Conservation (phyloP, 164 flowering plant genomes). For the Kalanchoe fedtschenkoi region DNA sequence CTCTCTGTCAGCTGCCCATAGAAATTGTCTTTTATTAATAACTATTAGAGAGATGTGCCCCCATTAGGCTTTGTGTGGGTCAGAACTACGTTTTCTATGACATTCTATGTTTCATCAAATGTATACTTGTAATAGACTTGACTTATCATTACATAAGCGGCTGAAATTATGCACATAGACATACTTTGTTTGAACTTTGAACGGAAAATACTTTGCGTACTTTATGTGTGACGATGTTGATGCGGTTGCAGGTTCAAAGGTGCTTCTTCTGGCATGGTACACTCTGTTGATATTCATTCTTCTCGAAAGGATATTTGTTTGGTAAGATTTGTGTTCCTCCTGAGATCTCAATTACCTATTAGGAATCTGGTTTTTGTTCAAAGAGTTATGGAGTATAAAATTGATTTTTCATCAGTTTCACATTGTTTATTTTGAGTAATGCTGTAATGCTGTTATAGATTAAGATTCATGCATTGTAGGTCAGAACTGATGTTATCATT, state of each 20-base stretch:
- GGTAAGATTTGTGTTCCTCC: conserved; percentile 27
- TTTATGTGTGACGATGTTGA: not conserved
- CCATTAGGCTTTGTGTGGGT: too few species aligned
- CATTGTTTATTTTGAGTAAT: too few species aligned
- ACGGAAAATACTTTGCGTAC: not conserved
- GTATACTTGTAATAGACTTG: too few species aligned
- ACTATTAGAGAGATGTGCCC: too few species aligned
- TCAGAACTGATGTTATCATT: too few species aligned
- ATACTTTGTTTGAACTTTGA: not conserved
- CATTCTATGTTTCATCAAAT: too few species aligned
- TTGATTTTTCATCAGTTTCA: not conserved
- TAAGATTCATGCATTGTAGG: too few species aligned
- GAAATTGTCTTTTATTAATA: too few species aligned
- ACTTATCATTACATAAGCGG: too few species aligned
- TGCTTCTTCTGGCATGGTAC: conserved; percentile 58
- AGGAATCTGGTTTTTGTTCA: not conserved
- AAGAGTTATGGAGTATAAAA: not conserved
- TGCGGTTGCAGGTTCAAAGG: conserved; percentile 41
- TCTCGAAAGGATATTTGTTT: conserved; percentile 86
- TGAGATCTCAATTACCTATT: not conserved
- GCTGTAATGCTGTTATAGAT: too few species aligned
- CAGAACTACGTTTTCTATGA: too few species aligned
- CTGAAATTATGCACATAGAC: not conserved
- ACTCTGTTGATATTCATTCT: conserved; percentile 84
- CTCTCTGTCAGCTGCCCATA: too few species aligned